Conservation (phyloP, 331 rosid genomes). For the Malus hybrid region DNA sequence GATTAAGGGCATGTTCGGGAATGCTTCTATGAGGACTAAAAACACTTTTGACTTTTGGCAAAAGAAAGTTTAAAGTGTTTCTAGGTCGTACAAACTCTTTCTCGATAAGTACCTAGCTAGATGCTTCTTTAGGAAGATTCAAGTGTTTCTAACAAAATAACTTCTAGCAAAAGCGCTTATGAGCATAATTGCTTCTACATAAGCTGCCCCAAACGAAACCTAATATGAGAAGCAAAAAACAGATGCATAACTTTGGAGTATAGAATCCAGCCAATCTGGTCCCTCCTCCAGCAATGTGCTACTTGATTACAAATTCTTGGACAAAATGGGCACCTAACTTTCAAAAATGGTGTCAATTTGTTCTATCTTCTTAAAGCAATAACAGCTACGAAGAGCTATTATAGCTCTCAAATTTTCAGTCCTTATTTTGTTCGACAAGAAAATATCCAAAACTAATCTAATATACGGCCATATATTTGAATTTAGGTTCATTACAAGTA, state of each 20-base stretch:
- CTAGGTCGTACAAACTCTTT: neutral
- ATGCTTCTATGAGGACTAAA: no score
- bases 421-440: neutral
- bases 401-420: neutral
- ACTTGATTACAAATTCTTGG: neutral
- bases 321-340: neutral
- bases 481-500: no score
- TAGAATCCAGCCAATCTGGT: neutral
- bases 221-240: neutral
- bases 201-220: neutral
- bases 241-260: neutral
- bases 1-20: no score
- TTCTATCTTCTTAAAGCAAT: neutral
- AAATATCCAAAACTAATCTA: no score
- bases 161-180: no score
- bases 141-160: no score
- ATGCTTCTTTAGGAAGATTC: neutral
- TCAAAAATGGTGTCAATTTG: neutral
- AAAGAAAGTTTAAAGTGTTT: neutral
- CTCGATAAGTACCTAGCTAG: neutral
- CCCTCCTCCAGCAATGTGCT: neutral
- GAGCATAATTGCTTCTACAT: neutral
- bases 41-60: no score
- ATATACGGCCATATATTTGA: no score
- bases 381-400: neutral